phyloP scores from a whole-genome alignment of 2,329 filamentous ascomycete species.

The Capronia epimyces region DNA sequence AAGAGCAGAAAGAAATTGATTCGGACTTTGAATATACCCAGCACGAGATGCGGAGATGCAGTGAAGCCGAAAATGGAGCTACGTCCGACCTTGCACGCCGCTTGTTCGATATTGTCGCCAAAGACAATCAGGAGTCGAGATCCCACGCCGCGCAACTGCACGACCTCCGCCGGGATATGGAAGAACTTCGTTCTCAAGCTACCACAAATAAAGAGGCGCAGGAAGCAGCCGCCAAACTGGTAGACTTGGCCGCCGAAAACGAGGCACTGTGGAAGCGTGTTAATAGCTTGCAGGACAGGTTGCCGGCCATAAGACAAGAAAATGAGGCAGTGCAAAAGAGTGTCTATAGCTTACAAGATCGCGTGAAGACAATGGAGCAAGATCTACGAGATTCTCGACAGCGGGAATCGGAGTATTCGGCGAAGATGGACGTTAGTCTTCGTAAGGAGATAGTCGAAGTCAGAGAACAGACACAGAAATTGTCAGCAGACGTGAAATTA shows the following conservation, averaged over 20 bases:
- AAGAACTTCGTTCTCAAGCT: slow-evolving; percentile 1
- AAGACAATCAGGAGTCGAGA: not conserved
- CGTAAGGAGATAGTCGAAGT: not conserved
- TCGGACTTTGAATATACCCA: not conserved
- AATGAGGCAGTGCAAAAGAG: not conserved
- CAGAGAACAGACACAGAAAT: not conserved
- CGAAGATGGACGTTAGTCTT: not conserved
- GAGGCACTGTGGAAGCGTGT: not conserved
- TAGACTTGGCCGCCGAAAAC: slow-evolving; percentile 1
- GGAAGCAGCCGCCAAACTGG: not conserved
- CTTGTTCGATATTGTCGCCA: not conserved
- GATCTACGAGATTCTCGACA: not conserved
- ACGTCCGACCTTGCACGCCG: slow-evolving; percentile 3
- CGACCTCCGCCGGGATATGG: not conserved
- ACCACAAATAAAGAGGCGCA: not conserved
- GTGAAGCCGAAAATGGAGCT: not conserved
- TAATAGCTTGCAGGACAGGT: not conserved
- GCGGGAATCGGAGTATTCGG: not conserved
- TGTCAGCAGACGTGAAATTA: not conserved
- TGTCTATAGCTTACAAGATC: not conserved
- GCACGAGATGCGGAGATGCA: not conserved
- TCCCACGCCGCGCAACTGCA: not conserved
- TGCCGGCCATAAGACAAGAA: not conserved
- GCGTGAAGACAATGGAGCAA: not conserved
- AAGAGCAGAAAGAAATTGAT: slow-evolving; percentile 4